phyloP scores from a whole-genome alignment of 2,329 filamentous ascomycete genomes.

The Stemphylium beticola region DNA sequence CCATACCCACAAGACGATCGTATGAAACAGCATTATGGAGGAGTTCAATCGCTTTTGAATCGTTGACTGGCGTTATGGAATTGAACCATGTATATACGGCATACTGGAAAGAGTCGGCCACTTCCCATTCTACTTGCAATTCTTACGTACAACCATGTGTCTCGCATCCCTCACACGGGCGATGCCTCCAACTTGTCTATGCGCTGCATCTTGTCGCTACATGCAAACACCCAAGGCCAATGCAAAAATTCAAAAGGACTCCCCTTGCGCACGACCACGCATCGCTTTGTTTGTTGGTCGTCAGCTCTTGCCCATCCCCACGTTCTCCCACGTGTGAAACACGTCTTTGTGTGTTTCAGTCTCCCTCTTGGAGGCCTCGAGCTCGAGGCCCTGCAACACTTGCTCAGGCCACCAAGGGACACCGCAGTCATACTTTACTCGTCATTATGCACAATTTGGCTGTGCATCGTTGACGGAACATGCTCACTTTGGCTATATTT shows the following conservation, averaged over 20 bases:
- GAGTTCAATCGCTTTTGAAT: slow-evolving; percentile 25
- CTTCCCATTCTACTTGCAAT: background rate
- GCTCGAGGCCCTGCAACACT: slow-evolving; percentile 5
- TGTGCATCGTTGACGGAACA: slow-evolving; percentile 19
- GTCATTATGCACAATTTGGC: slow-evolving; percentile 17
- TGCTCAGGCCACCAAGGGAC: slow-evolving; percentile 14
- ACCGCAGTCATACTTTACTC: slow-evolving; percentile 14
- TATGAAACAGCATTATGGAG: slow-evolving; percentile 23
- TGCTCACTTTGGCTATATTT: slow-evolving; percentile 27
- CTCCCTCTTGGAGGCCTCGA: slow-evolving; percentile 14
- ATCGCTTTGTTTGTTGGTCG: background rate
- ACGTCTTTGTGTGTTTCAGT: slow-evolving; percentile 16
- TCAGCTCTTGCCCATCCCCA: slow-evolving; percentile 5
- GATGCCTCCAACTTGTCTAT: background rate
- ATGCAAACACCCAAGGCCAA: background rate
- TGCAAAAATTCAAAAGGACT: background rate
- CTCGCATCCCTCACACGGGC: background rate
- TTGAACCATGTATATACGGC: slow-evolving; percentile 22
- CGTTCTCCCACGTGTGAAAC: slow-evolving; percentile 4
- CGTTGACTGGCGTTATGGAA: slow-evolving; percentile 27
- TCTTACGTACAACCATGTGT: background rate
- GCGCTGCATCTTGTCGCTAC: background rate
- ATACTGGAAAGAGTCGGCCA: slow-evolving; percentile 7
- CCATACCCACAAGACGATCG: slow-evolving; percentile 26
- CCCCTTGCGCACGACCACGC: slow-evolving; percentile 1